A percentile compares a stretch with the other conserved stretches of the same genome.
These are phyloP conservation scores for Cubamyces sp. DNA, from an alignment of 768 basidiomycete genomes.

Conservation along the genomic window DNA sequence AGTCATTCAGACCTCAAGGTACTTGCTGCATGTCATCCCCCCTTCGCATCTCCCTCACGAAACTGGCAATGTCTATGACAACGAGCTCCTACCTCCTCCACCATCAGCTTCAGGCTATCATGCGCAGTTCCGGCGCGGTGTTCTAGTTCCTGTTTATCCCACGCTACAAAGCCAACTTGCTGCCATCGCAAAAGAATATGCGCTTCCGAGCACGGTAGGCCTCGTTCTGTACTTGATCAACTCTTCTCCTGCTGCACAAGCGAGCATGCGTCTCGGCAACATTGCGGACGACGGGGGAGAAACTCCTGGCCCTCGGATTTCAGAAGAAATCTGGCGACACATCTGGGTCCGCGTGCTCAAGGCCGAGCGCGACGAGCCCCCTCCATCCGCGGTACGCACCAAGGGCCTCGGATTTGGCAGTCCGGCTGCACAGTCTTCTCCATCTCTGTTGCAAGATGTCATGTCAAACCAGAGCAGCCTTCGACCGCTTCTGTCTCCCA, in stretches of 20 bases:
- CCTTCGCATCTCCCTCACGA: conserved; percentile 74
- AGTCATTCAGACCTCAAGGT: conserved; percentile 59
- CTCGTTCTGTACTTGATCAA: conserved; percentile 81
- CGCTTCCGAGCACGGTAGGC: conserved; percentile 84
- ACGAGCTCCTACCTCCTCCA: conserved; percentile 56
- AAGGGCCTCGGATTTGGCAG: conserved; percentile 50
- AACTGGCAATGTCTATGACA: conserved; percentile 44
- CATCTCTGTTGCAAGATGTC: conserved; percentile 39
- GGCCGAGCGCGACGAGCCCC: conserved; percentile 53
- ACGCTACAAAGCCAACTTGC: conserved; percentile 81
- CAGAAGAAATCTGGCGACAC: conserved; percentile 86
- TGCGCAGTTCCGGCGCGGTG: conserved; percentile 78
- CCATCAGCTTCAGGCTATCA: conserved; percentile 74
- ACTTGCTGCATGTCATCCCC: conserved; percentile 83
- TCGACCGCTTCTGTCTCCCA: conserved; percentile 53
- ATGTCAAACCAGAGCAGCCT: conserved; percentile 33
- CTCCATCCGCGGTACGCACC: conserved; percentile 39
- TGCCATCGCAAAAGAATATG: conserved; percentile 93
- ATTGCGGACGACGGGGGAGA: conserved; percentile 39
- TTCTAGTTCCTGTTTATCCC: conserved; percentile 83
- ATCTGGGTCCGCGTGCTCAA: conserved; percentile 78
- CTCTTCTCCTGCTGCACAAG: conserved; percentile 31
- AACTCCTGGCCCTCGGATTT: conserved; percentile 74
- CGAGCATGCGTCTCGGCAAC: conserved; percentile 37
- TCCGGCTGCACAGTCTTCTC: conserved; percentile 29